A percentile compares a stretch with the other conserved stretches of the same genome.
phyloP scores from a whole-genome alignment of 257 asterid species.

The Ajuga chamaepitys region DNA sequence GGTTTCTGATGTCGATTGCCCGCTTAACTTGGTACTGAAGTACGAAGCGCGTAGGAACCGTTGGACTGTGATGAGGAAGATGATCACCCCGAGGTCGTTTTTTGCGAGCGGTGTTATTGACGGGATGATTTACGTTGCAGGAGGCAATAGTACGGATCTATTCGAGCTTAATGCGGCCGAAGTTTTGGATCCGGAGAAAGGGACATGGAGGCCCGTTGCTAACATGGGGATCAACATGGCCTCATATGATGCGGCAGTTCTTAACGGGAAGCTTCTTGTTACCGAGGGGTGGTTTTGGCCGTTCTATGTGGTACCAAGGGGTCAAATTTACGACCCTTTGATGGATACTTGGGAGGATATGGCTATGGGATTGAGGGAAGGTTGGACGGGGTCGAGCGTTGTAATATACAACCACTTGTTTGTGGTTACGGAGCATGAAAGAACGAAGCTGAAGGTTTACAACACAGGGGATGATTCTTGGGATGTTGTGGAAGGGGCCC shows the following conservation, averaged over 20 bases:
- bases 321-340: conserved; percentile 77
- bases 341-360: conserved; percentile 74
- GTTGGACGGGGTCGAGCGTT: conserved; percentile 97
- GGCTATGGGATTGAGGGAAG: conserved; percentile 88
- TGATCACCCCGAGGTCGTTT: conserved; percentile 81
- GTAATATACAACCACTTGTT: conserved; percentile 62
- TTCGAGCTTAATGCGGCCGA: conserved; percentile 81
- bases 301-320: conserved; percentile 80
- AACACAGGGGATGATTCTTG: conserved; percentile 61
- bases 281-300: conserved; percentile 99
- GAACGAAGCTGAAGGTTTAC: conserved; percentile 88
- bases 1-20: conserved; percentile 72
- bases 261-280: conserved; percentile 76
- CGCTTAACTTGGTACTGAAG: conserved; percentile 73
- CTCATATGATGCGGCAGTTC: conserved; percentile 76
- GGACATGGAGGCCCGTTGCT: conserved; percentile 61
- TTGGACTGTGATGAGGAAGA: conserved; percentile 84
- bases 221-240: conserved; percentile 78
- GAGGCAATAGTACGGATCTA: conserved; percentile 75
- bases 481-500: conserved; percentile 77
- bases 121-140: conserved; percentile 86
- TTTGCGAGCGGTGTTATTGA: conserved; percentile 81
- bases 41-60: conserved; percentile 70
- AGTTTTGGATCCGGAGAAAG: conserved; percentile 58
- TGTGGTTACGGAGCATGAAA: conserved; percentile 92